Evolutionary conservation across 1,284 basidiomycete species (phyloP).

Genomic region (Chiua sp.): DNA sequence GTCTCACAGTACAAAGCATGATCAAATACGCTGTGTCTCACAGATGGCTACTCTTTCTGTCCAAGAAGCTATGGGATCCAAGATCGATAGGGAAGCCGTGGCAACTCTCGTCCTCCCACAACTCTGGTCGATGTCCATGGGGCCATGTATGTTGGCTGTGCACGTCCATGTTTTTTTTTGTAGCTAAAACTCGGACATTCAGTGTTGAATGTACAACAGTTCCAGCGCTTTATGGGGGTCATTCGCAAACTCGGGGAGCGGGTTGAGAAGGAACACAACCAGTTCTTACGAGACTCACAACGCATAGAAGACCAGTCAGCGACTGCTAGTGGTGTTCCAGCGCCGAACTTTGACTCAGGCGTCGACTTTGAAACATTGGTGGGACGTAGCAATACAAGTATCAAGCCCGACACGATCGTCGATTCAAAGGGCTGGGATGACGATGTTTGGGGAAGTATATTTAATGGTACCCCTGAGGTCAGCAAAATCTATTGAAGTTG

Average conservation of each 20-base stretch:
- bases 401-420: conserved; percentile 52
- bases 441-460: conserved; percentile 80
- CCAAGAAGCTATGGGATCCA: conserved; percentile 96
- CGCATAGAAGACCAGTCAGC: conserved; percentile 80
- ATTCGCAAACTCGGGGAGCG: conserved; percentile 77
- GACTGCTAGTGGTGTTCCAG: conserved; percentile 40
- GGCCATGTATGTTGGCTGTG: conserved; percentile 71
- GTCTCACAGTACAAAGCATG: not conserved
- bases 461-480: conserved; percentile 46
- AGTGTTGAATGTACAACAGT: conserved; percentile 93
- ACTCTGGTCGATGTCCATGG: conserved; percentile 96
- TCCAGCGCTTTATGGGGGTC: conserved; percentile 86
- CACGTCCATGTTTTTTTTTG: not conserved
- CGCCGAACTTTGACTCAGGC: conserved; percentile 39
- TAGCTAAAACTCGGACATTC: conserved; percentile 2
- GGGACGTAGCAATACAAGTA: conserved; percentile 53
- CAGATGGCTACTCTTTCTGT: conserved; percentile 93
- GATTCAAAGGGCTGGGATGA: conserved; percentile 68
- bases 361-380: conserved; percentile 82
- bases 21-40: conserved; percentile 4
- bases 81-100: conserved; percentile 94
- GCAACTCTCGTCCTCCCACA: conserved; percentile 94
- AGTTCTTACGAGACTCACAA: conserved; percentile 84
- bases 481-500: not conserved
- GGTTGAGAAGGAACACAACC: conserved; percentile 86